A percentile compares a stretch with the other conserved stretches of the same genome.
phyloP scores from a whole-genome alignment of 805 yeast species.

The Novakomyces olei region DNA sequence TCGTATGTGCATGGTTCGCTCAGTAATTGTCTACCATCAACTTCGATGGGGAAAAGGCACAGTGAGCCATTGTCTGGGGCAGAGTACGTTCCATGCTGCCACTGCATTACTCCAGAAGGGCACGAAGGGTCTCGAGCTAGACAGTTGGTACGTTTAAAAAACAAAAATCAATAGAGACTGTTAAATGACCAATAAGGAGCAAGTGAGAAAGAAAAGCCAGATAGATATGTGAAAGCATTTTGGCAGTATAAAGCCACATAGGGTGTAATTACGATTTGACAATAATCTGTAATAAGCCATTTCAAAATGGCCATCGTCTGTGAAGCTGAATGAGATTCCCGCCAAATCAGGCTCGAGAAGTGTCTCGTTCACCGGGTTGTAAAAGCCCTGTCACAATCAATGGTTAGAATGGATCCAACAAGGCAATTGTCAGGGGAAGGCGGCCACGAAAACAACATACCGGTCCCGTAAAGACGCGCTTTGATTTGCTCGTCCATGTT shows the following conservation, averaged over 20 bases:
- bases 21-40: conserved; percentile 81
- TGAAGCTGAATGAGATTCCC: conserved; percentile 81
- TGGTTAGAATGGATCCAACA: background rate
- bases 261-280: conserved; percentile 23
- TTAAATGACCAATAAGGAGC: no score
- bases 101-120: conserved; percentile 60
- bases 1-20: conserved; percentile 60
- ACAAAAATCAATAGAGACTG: no score
- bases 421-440: background rate
- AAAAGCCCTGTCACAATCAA: conserved; percentile 45
- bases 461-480: conserved; percentile 87
- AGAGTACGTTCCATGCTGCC: conserved; percentile 72
- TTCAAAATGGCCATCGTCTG: conserved; percentile 78
- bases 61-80: conserved; percentile 43
- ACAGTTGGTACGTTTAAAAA: no score
- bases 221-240: background rate
- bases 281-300: conserved; percentile 67
- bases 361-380: conserved; percentile 87
- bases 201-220: no score
- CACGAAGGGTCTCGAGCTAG: conserved; percentile 45
- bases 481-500: conserved; percentile 88
- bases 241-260: background rate
- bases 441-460: conserved; percentile 15
- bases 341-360: conserved; percentile 90
- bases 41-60: conserved; percentile 45